Evolutionary conservation across 768 basidiomycete genomes (phyloP), one percentile per base, ranked within the genome.

Genomic region (Leccinum uliginosum): DNA sequence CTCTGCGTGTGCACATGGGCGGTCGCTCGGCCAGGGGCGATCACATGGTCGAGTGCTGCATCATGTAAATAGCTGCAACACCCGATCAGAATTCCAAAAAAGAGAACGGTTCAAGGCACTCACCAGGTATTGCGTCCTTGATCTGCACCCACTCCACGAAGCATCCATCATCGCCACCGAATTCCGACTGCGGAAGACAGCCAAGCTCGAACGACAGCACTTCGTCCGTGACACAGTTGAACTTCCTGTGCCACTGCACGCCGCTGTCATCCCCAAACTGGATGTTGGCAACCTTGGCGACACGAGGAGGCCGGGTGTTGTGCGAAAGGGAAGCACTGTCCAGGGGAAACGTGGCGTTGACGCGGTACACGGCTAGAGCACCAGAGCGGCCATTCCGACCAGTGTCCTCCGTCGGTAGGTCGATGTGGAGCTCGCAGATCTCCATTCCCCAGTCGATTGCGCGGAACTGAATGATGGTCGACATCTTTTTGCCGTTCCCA

Each of bases 371-470:
- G 4, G 26, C 35, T 17, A 44, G 54, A 5, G 54, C 35, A 29
- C 60, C 60, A 5, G 54, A 35, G 19, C 52, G 53, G 7, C 53
- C 54, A 12, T 24, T 50, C 12, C 44, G 59, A 45, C 54, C 50
- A 2, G 32, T 49, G 2, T 26, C 47, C 38, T 49, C 59, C 4
- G 9, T 38, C 17, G 59, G 59, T 14, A 61, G 12, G 34, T 56
- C 52, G 4, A 60, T 2, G 19, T 61, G 59, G 27, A 61, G 59
- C 8, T 56, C 60, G 12, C 59, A 61, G 2, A 46, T 57, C 24
- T 50, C 60, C 59, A 61, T 61, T 9, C 59, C 60, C 60, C 60
- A 61, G 43, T 61, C 60, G 3, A 61, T 61, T 0, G 60, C 54
- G 11, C 59, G 59, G 38, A 61, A 61, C 47, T 61, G 60, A n/a